Conservation (phyloP, 352 stramenopile genomes). For the Globisporangium megalacanthum region DNA sequence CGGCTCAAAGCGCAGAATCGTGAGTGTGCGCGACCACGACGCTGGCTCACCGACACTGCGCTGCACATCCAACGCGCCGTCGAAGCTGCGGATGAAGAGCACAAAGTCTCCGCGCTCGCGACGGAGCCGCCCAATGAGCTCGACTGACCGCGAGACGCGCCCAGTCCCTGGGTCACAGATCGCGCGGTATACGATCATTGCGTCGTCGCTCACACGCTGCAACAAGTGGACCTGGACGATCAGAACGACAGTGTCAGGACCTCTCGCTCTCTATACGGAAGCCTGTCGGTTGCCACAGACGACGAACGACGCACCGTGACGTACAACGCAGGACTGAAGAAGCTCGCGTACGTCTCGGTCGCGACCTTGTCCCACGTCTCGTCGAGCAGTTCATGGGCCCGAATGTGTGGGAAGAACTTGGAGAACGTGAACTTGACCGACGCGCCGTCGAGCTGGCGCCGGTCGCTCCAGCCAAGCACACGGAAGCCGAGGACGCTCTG, state of each 20-base stretch:
- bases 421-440: constrained; percentile 45
- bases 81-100: constrained; percentile 36
- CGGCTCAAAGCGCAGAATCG: constrained; percentile 40
- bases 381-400: constrained; percentile 35
- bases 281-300: background rate
- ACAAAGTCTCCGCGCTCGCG: constrained; percentile 33
- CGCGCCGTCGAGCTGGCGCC: constrained; percentile 29
- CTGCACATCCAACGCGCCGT: constrained; percentile 28
- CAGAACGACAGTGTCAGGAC: background rate
- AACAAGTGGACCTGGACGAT: constrained; percentile 32
- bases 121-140: constrained; percentile 39
- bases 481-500: constrained; percentile 21
- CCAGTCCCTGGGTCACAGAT: constrained; percentile 39
- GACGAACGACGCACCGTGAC: constrained; percentile 22
- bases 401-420: constrained; percentile 42
- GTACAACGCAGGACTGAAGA: constrained; percentile 42
- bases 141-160: constrained; percentile 34
- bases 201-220: constrained; percentile 37
- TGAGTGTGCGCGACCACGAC: constrained; percentile 37
- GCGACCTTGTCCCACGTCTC: constrained; percentile 31
- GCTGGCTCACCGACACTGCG: constrained; percentile 24
- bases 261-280: background rate
- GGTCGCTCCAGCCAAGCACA: constrained; percentile 43
- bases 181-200: constrained; percentile 44
- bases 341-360: constrained; percentile 39